A percentile compares a stretch with the other conserved stretches of the same genome.
These are phyloP conservation scores for Penicillium palitans DNA, from an alignment of 2,329 filamentous ascomycete species.

Conservation along the genomic window DNA sequence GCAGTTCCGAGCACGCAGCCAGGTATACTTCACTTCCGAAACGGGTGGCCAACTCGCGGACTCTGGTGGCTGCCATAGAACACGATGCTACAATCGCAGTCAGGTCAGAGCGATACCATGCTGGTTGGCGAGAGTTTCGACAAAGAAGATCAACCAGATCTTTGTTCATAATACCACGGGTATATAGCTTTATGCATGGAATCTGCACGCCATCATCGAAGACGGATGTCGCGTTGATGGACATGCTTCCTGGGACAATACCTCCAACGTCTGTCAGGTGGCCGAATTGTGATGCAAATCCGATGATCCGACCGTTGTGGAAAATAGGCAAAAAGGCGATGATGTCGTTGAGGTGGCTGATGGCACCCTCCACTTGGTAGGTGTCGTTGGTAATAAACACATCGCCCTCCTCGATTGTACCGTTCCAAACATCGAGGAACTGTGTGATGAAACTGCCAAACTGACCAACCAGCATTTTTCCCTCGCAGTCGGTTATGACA, in stretches of 20 bases:
- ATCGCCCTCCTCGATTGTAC: conserved; percentile 52
- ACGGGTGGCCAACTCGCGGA: conserved; percentile 48
- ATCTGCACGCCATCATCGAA: conserved; percentile 55
- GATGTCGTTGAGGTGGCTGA: conserved; percentile 53
- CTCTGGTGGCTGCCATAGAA: conserved; percentile 46
- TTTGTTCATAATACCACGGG: conserved; percentile 46
- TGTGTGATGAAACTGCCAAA: conserved; percentile 53
- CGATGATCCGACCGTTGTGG: conserved; percentile 46
- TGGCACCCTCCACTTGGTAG: conserved; percentile 51
- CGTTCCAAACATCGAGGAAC: conserved; percentile 51
- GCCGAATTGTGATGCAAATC: conserved; percentile 54
- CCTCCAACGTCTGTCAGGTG: conserved; percentile 51
- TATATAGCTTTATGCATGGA: conserved; percentile 51
- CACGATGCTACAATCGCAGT: conserved; percentile 51
- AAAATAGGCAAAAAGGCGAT: conserved; percentile 54
- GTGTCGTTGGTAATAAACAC: conserved; percentile 55
- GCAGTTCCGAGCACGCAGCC: conserved; percentile 48
- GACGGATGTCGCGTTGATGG: conserved; percentile 50
- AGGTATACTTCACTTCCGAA: conserved; percentile 50
- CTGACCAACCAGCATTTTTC: conserved; percentile 55
- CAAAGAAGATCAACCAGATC: conserved; percentile 49
- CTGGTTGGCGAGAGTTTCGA: conserved; percentile 51
- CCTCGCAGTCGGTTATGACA: conserved; percentile 51
- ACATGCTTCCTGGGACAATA: conserved; percentile 54
- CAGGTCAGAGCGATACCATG: conserved; percentile 53